phyloP scores from a whole-genome alignment of 2,329 filamentous ascomycete genomes.

The Ophiosphaerella herpotricha region DNA sequence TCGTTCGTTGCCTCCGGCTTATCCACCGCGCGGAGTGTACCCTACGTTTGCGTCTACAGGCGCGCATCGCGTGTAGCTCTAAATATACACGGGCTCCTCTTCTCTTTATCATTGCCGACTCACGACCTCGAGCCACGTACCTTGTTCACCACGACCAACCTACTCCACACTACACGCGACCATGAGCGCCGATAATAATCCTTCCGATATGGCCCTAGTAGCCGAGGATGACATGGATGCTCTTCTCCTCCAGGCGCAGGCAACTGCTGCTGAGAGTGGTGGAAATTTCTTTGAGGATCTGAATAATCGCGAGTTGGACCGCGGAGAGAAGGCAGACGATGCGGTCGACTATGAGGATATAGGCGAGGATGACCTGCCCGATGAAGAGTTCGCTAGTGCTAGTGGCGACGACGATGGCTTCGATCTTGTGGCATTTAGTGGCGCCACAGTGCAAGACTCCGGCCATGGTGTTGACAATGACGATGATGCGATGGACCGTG shows the following conservation, averaged over 20 bases:
- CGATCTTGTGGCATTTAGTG: conserved; percentile 33
- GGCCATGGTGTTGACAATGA: conserved; percentile 20
- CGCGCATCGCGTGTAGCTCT: conserved; percentile 3
- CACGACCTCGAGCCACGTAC: neutral
- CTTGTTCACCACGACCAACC: neutral
- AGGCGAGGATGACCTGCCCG: conserved; percentile 85
- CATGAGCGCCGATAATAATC: conserved; percentile 27
- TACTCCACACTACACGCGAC: conserved; percentile 21
- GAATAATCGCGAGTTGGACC: conserved; percentile 46
- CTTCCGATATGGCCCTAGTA: conserved; percentile 12
- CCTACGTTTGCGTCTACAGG: conserved; percentile 7
- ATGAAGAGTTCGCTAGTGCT: conserved; percentile 58
- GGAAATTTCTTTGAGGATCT: conserved; percentile 32
- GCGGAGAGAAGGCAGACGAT: conserved; percentile 83
- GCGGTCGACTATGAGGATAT: conserved; percentile 91
- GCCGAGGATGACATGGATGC: conserved; percentile 26
- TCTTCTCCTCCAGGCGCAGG: conserved; percentile 25
- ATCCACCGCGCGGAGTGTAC: conserved; percentile 20
- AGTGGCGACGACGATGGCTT: conserved; percentile 23
- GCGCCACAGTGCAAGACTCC: conserved; percentile 37
- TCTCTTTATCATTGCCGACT: too few relatives aligned
- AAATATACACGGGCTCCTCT: neutral
- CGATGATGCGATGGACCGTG: conserved; percentile 62
- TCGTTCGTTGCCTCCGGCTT: conserved; percentile 17
- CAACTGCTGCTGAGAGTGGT: conserved; percentile 23